Evolutionary conservation across 805 yeast genomes (phyloP), one percentile per base, ranked within the genome.

Genomic region (Brettanomyces custersianus): DNA sequence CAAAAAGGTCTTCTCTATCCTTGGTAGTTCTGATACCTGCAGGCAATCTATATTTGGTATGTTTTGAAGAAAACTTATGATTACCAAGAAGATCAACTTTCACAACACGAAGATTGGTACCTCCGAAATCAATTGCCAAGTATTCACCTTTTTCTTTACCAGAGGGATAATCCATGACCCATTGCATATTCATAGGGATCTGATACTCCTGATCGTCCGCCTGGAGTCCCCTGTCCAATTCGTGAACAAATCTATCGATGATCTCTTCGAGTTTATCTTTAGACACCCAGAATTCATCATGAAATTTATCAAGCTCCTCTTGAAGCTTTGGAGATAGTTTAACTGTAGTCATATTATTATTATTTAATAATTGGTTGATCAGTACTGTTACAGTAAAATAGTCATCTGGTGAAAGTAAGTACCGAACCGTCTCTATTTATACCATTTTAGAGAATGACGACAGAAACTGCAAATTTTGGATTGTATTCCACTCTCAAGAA

Each of bases 41-140:
- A 36, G 96, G 95, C 60, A 92, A 70, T 36, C 80, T 74, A 61
- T 77, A 92, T 63, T 92, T 92, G 48, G 84, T 74, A 64, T 92
- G 98, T 29, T 80, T 76, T 35, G 94, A 80, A 57, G 81, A 90
- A 53, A 92, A 87, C 57, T 83, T 75, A 47, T 83, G 72, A 58
- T 80, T 70, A 45, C 98, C 98, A 36, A 78, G 75, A 20, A 60
- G 46, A 31, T 53, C 57, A 24, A 60, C 65, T 55, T 69, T 57
- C 32, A 74, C 80, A 29, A 73, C 75, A 55, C 79, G 62, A 54
- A 74, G 62, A 59, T 74, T 73, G 40, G 80, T 74, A 50, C 80
- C 80, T 46, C 80, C 80, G 45, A 74, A 61, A 57, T 74, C 80
- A 41, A 74, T 68, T 27, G 79, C 79, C 46, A 74, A 54, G 53